Percentiles rank a stretch among this genome's conserved stretches.
Evolutionary conservation across 169 alveolate species (phyloP).

Genomic region (Plasmodium fragile): DNA sequence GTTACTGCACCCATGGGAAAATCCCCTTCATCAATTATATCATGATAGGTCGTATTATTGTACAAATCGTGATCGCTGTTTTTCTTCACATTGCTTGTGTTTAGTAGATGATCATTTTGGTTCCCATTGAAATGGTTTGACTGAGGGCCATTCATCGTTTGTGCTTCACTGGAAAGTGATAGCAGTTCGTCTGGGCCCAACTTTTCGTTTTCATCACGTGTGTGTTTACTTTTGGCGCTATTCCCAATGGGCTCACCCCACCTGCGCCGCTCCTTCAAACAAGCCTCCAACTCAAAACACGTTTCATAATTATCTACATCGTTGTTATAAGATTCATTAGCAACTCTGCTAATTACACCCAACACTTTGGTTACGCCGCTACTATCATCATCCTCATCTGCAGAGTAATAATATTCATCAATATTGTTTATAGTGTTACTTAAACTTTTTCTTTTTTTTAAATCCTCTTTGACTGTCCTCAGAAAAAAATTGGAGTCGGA

Average conservation of each 20-base stretch:
- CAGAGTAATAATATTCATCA: constrained; percentile 73
- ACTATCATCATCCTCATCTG: constrained; percentile 45
- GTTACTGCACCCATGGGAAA: not conserved
- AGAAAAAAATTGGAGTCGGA: constrained; percentile 41
- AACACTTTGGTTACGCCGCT: constrained; percentile 4
- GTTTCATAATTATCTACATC: constrained; percentile 63
- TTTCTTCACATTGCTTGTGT: not conserved
- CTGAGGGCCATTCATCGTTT: not conserved
- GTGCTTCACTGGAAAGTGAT: not conserved
- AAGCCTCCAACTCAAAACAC: constrained; percentile 66
- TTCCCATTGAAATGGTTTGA: constrained; percentile 6
- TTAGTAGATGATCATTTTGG: not conserved
- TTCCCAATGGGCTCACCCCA: not conserved
- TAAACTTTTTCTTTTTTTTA: constrained; percentile 28
- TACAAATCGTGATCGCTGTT: not conserved
- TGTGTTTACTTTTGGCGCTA: not conserved
- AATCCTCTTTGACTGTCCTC: constrained; percentile 27
- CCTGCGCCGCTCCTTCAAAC: constrained; percentile 22
- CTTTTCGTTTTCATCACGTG: not conserved
- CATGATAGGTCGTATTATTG: constrained; percentile 29
- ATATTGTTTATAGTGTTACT: constrained; percentile 45
- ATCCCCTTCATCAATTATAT: constrained; percentile 39
- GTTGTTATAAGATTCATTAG: constrained; percentile 21
- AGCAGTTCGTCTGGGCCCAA: constrained; percentile 10
- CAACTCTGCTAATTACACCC: constrained; percentile 19